These are phyloP conservation scores for Fusarium sp. DNA, from an alignment of 2,329 filamentous ascomycete species.

Conservation along the genomic window DNA sequence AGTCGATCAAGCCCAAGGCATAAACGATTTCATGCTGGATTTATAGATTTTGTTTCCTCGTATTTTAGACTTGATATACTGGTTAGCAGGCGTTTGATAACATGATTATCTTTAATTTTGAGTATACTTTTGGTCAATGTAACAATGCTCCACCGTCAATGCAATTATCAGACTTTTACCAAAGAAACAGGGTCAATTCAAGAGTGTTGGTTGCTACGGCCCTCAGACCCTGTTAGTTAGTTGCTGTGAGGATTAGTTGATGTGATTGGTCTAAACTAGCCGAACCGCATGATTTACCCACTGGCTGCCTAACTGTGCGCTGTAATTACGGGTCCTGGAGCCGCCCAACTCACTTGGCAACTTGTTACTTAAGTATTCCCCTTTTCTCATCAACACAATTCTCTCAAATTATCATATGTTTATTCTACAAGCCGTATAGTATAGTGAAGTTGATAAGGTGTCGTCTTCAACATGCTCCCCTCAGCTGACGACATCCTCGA, in stretches of 20 bases:
- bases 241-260: rapidly evolving
- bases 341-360: not conserved
- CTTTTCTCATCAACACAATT: not conserved
- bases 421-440: too few relatives aligned
- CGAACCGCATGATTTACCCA: not conserved
- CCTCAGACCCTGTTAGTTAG: not conserved
- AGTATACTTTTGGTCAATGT: too few relatives aligned
- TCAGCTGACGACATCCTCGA: not conserved
- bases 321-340: not conserved
- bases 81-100: not conserved
- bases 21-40: not conserved
- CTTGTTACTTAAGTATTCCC: not conserved
- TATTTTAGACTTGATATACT: not conserved
- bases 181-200: not conserved
- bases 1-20: constrained; percentile 44
- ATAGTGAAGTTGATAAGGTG: too few relatives aligned
- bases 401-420: not conserved
- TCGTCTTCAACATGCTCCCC: constrained; percentile 1
- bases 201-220: not conserved
- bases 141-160: too few relatives aligned
- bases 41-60: not conserved
- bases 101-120: too few relatives aligned
- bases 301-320: constrained; percentile 6
- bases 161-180: not conserved
- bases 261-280: not conserved